These are phyloP conservation scores for Colletotrichum echinochloae DNA, from an alignment of 2,329 filamentous ascomycete species.

Conservation along the genomic window DNA sequence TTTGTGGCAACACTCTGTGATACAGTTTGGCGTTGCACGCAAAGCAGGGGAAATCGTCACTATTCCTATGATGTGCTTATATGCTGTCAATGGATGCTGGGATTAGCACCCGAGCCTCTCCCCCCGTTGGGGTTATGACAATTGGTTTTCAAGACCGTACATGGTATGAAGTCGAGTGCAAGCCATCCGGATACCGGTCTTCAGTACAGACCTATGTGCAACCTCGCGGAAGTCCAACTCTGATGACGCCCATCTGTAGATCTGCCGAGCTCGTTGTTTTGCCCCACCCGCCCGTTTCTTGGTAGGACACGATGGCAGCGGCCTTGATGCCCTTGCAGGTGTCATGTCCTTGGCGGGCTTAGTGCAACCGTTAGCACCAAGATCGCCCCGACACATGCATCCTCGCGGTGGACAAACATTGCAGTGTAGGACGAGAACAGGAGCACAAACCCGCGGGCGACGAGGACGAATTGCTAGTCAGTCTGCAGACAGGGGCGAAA, in stretches of 20 bases:
- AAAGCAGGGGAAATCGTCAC: too few relatives aligned
- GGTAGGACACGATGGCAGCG: background rate
- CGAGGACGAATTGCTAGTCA: background rate
- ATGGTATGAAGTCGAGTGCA: too few relatives aligned
- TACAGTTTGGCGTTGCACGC: background rate
- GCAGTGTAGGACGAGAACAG: too few relatives aligned
- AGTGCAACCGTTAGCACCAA: background rate
- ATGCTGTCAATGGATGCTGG: background rate
- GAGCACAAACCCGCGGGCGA: background rate
- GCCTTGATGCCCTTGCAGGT: constrained; percentile 2
- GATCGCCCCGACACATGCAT: background rate
- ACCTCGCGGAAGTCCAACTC: background rate
- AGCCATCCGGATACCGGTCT: too few relatives aligned
- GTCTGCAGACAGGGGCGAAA: background rate
- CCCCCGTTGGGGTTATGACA: background rate
- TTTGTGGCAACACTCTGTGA: background rate
- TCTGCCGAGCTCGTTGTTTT: background rate
- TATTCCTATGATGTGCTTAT: too few relatives aligned
- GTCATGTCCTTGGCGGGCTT: constrained; percentile 16
- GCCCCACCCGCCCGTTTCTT: background rate
- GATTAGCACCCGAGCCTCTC: background rate
- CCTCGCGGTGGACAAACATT: too few relatives aligned
- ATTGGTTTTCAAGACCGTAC: background rate
- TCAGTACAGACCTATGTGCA: background rate
- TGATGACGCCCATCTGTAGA: background rate